phyloP scores from a whole-genome alignment of 768 basidiomycete genomes.

The Pleurotus ostreatus region DNA sequence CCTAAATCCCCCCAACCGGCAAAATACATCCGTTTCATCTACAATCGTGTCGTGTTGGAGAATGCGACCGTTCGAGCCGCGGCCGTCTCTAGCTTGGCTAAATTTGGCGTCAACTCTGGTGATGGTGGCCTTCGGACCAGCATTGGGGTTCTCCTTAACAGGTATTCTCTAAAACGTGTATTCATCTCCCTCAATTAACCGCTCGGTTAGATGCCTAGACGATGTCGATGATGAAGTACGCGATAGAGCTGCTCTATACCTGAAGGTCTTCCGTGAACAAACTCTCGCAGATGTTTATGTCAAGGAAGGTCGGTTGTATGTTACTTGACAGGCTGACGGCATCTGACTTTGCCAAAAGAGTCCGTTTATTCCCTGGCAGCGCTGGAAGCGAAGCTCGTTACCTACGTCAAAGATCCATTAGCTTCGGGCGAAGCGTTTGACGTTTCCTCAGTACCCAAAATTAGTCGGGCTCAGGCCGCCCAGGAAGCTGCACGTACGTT shows the following conservation, averaged over 20 bases:
- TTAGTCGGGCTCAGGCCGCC: constrained; percentile 89
- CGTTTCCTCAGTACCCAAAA: constrained; percentile 80
- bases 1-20: constrained; percentile 95
- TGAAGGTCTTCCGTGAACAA: constrained; percentile 78
- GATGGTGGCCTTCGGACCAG: constrained; percentile 81
- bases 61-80: constrained; percentile 97
- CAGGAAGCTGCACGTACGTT: constrained; percentile 81
- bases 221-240: constrained; percentile 99
- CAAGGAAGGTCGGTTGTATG: constrained; percentile 69
- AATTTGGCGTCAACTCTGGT: constrained; percentile 89
- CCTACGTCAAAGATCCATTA: constrained; percentile 83
- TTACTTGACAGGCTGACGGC: not conserved
- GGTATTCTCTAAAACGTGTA: constrained; percentile 40
- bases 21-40: constrained; percentile 99
- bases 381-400: constrained; percentile 87
- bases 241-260: constrained; percentile 93
- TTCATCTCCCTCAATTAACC: not conserved
- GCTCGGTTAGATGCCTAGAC: constrained; percentile 73
- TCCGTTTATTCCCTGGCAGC: constrained; percentile 90
- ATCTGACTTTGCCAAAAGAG: constrained; percentile 46
- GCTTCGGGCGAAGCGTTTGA: constrained; percentile 79
- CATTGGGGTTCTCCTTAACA: constrained; percentile 79
- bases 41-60: constrained; percentile 98
- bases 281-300: constrained; percentile 82
- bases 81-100: constrained; percentile 90